Evolutionary conservation across 1,139 yeast genomes (phyloP).

Genomic region (Trichomonascaceae sp.): DNA sequence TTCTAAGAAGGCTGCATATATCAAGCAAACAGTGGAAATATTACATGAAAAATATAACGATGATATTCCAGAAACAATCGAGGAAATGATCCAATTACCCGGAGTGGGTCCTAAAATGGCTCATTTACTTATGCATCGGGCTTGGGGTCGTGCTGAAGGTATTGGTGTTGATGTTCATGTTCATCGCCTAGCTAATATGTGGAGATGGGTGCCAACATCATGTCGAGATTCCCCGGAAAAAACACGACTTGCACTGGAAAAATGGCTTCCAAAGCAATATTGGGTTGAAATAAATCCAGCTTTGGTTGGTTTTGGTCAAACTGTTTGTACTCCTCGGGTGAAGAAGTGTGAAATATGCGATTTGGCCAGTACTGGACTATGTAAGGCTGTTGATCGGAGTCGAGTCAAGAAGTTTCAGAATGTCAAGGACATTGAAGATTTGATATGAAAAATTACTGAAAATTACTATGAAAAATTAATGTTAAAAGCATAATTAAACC

Average conservation of each 20-base stretch:
- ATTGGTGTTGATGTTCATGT: slow-evolving; percentile 95
- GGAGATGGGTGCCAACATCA: slow-evolving; percentile 58
- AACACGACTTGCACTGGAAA: slow-evolving; percentile 61
- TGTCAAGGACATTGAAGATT: slow-evolving; percentile 3
- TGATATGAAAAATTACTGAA: neutral
- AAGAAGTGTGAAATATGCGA: slow-evolving; percentile 71
- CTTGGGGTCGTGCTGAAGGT: slow-evolving; percentile 69
- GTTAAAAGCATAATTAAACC: neutral
- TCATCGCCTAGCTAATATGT: slow-evolving; percentile 72
- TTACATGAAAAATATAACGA: slow-evolving; percentile 47
- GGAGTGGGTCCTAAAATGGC: slow-evolving; percentile 99
- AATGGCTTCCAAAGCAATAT: slow-evolving; percentile 63
- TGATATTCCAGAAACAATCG: slow-evolving; percentile 59
- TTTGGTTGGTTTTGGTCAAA: slow-evolving; percentile 91
- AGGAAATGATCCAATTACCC: slow-evolving; percentile 62
- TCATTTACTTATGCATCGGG: slow-evolving; percentile 67
- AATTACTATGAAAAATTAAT: neutral
- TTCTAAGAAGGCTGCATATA: slow-evolving; percentile 64
- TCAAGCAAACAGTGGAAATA: slow-evolving; percentile 56
- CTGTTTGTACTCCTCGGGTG: slow-evolving; percentile 69
- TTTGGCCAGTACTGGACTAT: slow-evolving; percentile 45
- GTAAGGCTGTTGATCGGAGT: slow-evolving; percentile 29
- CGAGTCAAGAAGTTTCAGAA: slow-evolving; percentile 9
- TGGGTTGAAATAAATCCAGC: slow-evolving; percentile 87
- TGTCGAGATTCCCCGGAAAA: slow-evolving; percentile 58